Base-by-base conservation (phyloP, 1,284 basidiomycete genomes). In the Trametes polyzona region DNA sequence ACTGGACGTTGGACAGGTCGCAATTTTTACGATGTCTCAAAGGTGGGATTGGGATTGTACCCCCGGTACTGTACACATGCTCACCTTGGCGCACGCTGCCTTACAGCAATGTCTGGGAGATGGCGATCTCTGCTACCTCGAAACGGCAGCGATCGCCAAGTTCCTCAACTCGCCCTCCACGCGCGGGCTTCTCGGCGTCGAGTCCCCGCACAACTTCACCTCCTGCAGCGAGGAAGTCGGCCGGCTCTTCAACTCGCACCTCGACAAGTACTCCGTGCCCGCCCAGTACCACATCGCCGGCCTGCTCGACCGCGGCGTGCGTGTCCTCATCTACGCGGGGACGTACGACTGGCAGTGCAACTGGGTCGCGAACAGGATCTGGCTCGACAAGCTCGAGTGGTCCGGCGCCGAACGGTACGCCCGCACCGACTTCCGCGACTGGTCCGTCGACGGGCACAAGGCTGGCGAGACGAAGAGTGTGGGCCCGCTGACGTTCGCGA, bases 341-440 rank as follows among this genome's bases (percentile, higher is more conserved):
- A 89, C 87, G 32, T 88, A 85, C 63, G 90, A 92, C 69, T 90
- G 84, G 82, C 85, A 89, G 67, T 92, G 88, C 71, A 92, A 92
- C 69, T 90, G 87, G 83, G 78, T 89, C 40, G 84, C 85, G 23
- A 92, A 92, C 70, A 82, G 83, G 67, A 73, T 83, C 43, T 92
- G 89, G 90, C 82, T 88, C 32, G 83, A 91, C 56, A 78, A 82
- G 60, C 75, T 92, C n/a, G 80, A 87, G 48, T 93, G 90, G 90
- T 80, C 78, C 11, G 86, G 88, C 1, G 71, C 78, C 47, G 73
- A 74, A 37, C 78, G 65, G 17, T 92, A 86, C 72, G 72, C 70
- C 61, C 68, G 75, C 65, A 73, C 78, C 64, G 71, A 69, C 36
- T 84, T 84, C 77, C 76, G 77, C 21, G 76, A 86, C 19, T 93